phyloP scores from a whole-genome alignment of 2,329 filamentous ascomycete species.

The Beauveria rudraprayagi region DNA sequence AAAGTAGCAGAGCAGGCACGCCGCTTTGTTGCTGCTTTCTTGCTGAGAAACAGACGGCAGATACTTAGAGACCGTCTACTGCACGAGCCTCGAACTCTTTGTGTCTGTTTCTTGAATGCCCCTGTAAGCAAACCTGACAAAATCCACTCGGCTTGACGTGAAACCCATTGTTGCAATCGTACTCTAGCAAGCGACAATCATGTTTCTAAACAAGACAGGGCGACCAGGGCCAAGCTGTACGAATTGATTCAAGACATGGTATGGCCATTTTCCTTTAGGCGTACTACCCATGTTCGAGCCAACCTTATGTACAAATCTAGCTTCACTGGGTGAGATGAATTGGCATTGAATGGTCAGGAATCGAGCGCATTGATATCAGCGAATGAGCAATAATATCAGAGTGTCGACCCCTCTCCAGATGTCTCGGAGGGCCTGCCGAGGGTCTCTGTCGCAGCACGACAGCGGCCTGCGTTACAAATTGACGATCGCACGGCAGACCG shows the following conservation, averaged over 20 bases:
- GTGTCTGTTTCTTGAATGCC: neutral
- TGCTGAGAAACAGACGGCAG: neutral
- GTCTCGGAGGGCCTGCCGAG: neutral
- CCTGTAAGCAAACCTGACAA: neutral
- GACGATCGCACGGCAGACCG: neutral
- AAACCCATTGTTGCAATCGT: neutral
- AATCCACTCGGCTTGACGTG: too few relatives aligned
- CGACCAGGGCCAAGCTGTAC: neutral
- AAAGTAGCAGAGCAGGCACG: neutral
- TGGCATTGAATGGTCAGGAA: neutral
- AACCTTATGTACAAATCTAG: too few relatives aligned
- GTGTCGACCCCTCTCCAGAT: neutral
- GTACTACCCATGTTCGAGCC: too few relatives aligned
- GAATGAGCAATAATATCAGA: neutral
- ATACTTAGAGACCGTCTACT: neutral
- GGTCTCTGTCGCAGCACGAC: neutral
- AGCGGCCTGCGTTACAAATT: neutral
- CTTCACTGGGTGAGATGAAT: neutral
- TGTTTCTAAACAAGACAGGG: neutral
- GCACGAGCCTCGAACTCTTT: neutral
- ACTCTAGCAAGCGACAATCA: neutral
- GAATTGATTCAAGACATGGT: neutral
- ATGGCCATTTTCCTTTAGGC: neutral
- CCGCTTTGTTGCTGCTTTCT: neutral
- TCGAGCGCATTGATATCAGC: too few relatives aligned